Percentiles rank a stretch among this genome's conserved stretches.
Conservation (phyloP, 805 yeast genomes). For the Starmerella scarabaei region DNA sequence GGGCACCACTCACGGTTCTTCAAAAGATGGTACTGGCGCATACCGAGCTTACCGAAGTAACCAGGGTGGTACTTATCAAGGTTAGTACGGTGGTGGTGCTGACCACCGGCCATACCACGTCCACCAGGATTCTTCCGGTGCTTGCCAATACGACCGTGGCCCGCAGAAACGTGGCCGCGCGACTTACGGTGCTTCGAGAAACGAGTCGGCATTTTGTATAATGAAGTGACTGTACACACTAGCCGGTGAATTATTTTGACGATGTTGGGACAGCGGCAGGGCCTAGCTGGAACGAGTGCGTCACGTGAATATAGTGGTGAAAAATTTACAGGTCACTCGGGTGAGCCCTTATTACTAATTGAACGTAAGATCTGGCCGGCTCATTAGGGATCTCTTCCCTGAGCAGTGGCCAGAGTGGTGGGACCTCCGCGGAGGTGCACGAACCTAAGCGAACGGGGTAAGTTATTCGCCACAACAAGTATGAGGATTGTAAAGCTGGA, state of each 20-base stretch:
- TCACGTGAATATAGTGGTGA: conserved; percentile 10
- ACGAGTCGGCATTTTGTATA: conserved; percentile 80
- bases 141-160: conserved; percentile 99
- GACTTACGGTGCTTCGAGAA: conserved; percentile 98
- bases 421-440: no score
- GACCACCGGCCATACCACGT: conserved; percentile 99
- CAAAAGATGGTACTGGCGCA: conserved; percentile 99
- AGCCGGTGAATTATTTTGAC: background rate
- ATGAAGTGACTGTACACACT: background rate
- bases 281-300: conserved; percentile 4
- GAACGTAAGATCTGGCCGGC: no score
- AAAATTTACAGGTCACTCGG: conserved; percentile 1
- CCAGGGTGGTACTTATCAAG: conserved; percentile 99
- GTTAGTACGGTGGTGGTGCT: conserved; percentile 99
- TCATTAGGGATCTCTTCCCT: no score
- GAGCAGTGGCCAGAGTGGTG: no score
- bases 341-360: background rate
- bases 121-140: conserved; percentile 99
- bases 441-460: no score
- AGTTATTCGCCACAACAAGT: no score
- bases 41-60: conserved; percentile 99
- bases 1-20: conserved; percentile 94
- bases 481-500: no score
- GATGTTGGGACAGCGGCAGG: background rate
- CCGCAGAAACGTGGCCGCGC: conserved; percentile 99